A percentile compares a stretch with the other conserved stretches of the same genome.
Evolutionary conservation across 2,329 filamentous ascomycete species (phyloP).

Genomic region (Coniochaeta sp.): DNA sequence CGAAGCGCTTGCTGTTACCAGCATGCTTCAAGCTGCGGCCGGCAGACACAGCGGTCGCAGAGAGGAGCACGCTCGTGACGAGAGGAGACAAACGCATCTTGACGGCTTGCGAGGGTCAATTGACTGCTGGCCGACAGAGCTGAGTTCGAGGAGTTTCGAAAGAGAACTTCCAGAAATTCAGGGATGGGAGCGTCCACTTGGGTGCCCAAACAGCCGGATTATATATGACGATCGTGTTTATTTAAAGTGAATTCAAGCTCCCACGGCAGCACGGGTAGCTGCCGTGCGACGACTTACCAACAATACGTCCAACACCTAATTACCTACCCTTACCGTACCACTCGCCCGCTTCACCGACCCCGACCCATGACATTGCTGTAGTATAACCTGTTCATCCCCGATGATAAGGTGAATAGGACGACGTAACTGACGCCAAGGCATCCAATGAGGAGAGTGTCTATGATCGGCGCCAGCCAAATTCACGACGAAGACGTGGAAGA

Average conservation of each 20-base stretch:
- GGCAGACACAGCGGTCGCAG: neutral
- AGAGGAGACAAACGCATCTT: neutral
- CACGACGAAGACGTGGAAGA: neutral
- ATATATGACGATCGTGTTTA: neutral
- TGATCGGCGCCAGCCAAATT: neutral
- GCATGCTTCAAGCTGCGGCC: conserved; percentile 1
- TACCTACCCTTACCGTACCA: neutral
- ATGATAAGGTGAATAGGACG: neutral
- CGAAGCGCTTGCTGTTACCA: neutral
- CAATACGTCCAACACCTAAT: too few species aligned
- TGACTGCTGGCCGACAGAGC: neutral
- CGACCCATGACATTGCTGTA: neutral
- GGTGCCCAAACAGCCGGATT: neutral
- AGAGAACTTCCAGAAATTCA: neutral
- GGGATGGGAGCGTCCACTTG: neutral
- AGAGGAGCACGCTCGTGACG: neutral
- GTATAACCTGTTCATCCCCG: neutral
- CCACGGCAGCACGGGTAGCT: neutral
- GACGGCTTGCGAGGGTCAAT: neutral
- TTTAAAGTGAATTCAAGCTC: neutral
- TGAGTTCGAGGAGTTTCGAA: neutral
- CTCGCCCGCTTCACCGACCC: neutral
- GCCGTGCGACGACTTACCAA: neutral
- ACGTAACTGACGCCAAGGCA: neutral
- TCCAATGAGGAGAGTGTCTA: neutral